Percentiles rank a stretch among this genome's conserved stretches.
phyloP scores from a whole-genome alignment of 2,329 filamentous ascomycete species.

The Penicillium sp. region DNA sequence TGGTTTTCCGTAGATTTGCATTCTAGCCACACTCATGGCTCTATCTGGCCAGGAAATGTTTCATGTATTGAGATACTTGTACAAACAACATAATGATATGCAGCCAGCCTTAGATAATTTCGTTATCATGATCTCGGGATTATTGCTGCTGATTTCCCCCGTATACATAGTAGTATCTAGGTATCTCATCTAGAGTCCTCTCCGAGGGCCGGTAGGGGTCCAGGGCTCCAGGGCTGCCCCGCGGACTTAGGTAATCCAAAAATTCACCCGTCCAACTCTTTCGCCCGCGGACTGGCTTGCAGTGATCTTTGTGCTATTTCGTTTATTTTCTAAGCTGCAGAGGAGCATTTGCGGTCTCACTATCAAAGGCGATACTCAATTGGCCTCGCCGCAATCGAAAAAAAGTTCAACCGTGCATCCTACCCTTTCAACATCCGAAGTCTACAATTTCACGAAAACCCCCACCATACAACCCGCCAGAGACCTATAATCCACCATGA shows the following conservation, averaged over 20 bases:
- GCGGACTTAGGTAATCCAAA: conserved; percentile 6
- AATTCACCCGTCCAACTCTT: not conserved
- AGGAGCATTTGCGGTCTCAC: not conserved
- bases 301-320: not conserved
- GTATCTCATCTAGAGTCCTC: not conserved
- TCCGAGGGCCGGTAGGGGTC: not conserved
- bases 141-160: not conserved
- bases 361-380: not conserved
- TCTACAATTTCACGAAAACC: conserved; percentile 1
- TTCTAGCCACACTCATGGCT: not conserved
- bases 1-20: not conserved
- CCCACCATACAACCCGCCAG: not conserved
- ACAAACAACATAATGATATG: not conserved
- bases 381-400: not conserved
- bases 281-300: not conserved
- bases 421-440: not conserved
- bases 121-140: not conserved
- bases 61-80: not conserved
- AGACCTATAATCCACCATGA: conserved; percentile 22
- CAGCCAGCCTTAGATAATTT: not conserved
- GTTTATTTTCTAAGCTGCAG: not conserved
- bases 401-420: not conserved
- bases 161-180: not conserved
- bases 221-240: too few species aligned
- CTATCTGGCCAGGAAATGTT: too few species aligned